phyloP scores from a whole-genome alignment of 1,284 basidiomycete genomes.

The Sanghuangporus baumii region DNA sequence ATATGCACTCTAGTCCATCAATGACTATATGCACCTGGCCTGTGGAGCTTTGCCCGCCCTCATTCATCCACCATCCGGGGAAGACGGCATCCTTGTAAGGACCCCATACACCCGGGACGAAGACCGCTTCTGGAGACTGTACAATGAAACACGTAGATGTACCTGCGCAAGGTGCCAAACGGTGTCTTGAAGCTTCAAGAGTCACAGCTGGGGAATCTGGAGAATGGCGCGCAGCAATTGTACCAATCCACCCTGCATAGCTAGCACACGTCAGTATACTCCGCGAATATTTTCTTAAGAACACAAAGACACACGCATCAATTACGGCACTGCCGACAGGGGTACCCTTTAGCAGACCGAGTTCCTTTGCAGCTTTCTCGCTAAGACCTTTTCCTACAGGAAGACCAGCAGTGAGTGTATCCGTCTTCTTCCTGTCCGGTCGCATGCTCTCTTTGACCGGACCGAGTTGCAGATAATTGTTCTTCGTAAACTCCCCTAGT shows the following conservation, averaged over 20 bases:
- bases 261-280: slow-evolving; percentile 31
- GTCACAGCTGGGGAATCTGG: slow-evolving; percentile 43
- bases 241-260: slow-evolving; percentile 98
- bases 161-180: slow-evolving; percentile 91
- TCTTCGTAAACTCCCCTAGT: slow-evolving; percentile 58
- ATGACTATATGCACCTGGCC: slow-evolving; percentile 60
- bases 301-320: slow-evolving; percentile 65
- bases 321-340: slow-evolving; percentile 93
- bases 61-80: slow-evolving; percentile 98
- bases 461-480: slow-evolving; percentile 77
- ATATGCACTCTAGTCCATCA: slow-evolving; percentile 10
- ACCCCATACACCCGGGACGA: slow-evolving; percentile 94
- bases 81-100: slow-evolving; percentile 93
- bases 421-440: slow-evolving; percentile 17
- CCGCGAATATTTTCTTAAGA: slow-evolving; percentile 1
- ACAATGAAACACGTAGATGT: slow-evolving; percentile 88
- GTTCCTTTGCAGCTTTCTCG: slow-evolving; percentile 73
- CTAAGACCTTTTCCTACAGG: slow-evolving; percentile 86
- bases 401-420: slow-evolving; percentile 86
- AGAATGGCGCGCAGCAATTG: slow-evolving; percentile 73
- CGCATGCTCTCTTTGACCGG: slow-evolving; percentile 37
- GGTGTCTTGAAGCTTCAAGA: slow-evolving; percentile 71
- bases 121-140: slow-evolving; percentile 75
- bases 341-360: slow-evolving; percentile 85
- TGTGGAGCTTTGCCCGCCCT: slow-evolving; percentile 97